These are phyloP conservation scores for Jasminum sambac DNA, from an alignment of 257 asterid genomes.

Conservation along the genomic window DNA sequence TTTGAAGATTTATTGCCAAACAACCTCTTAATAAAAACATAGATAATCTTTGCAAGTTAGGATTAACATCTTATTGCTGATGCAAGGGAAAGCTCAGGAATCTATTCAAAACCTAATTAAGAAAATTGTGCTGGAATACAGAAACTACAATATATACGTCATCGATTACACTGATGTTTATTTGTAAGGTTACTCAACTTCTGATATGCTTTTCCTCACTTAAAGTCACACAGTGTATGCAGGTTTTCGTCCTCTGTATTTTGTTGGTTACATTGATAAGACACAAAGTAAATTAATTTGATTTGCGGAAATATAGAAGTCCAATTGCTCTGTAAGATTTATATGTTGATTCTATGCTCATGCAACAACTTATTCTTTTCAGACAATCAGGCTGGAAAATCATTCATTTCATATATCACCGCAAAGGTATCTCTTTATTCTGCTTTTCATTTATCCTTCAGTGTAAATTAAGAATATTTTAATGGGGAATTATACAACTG, in stretches of 20 bases:
- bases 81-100: conserved; percentile 10
- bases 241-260: neutral
- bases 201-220: conserved; percentile 14
- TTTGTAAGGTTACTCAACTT: conserved; percentile 10
- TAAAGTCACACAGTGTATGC: conserved; percentile 1
- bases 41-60: conserved; percentile 7
- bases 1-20: too few relatives aligned
- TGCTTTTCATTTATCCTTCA: neutral
- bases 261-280: conserved; percentile 16
- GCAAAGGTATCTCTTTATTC: conserved; percentile 56
- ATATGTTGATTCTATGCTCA: conserved; percentile 16
- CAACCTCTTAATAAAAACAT: conserved; percentile 1
- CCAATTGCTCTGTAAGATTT: neutral
- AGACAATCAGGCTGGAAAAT: conserved; percentile 90
- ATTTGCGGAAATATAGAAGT: neutral
- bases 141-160: conserved; percentile 3
- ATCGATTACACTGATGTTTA: conserved; percentile 12
- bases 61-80: conserved; percentile 9
- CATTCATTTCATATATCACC: conserved; percentile 81
- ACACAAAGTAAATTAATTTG: conserved; percentile 6
- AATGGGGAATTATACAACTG: conserved; percentile 6
- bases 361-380: conserved; percentile 35
- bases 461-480: conserved; percentile 13
- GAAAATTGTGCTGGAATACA: conserved; percentile 1
- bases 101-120: conserved; percentile 15